Evolutionary conservation across 1,284 basidiomycete genomes (phyloP), one percentile per base, ranked within the genome.

Genomic region (Pseudozyma flocculosa): DNA sequence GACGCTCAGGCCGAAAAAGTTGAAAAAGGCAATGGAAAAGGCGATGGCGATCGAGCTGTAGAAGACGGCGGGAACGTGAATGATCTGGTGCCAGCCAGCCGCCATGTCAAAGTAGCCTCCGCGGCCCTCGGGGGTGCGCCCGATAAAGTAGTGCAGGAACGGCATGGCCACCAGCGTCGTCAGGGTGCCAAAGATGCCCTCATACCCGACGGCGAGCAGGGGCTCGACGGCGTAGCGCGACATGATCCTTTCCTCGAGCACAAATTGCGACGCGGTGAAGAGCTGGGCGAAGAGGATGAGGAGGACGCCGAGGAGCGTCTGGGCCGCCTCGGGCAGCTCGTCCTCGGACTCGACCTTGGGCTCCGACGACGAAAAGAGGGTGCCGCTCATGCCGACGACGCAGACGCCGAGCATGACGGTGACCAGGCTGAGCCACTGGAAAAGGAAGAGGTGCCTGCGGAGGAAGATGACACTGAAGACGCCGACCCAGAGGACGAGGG

Each of bases 251-350:
- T 76, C 72, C 82, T 97, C 94, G n/a, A 95, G 83, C 43, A 97
- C 92, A 51, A 93, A 93, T 75, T 94, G 91, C 13, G 85, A 85
- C 43, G 92, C 92, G 30, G 89, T 88, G 80, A 94, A 98, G 59
- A 97, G 81, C 80, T 98, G 95, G n/a, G 95, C 94, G 73, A 95
- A 92, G 37, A 97, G 82, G 52, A 98, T 85, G 76, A 98, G 87
- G 73, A 90, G 85, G 32, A 98, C 87, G 51, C 95, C 82, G 17
- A 84, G 54, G 17, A 81, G 54, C 13, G 79, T 73, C 43, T 66
- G 54, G 4, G 63, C 54, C 13, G 58, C 38, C 29, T 68, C 68
- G 19, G 69, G 64, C 13, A 73, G 43, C 43, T 70, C 69, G 21
- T 70, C 67, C 29, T 72, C 67, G 24, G 44, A 51, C 21, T 58